Conservation (phyloP, 805 yeast genomes). For the Candida cerambycidarum region DNA sequence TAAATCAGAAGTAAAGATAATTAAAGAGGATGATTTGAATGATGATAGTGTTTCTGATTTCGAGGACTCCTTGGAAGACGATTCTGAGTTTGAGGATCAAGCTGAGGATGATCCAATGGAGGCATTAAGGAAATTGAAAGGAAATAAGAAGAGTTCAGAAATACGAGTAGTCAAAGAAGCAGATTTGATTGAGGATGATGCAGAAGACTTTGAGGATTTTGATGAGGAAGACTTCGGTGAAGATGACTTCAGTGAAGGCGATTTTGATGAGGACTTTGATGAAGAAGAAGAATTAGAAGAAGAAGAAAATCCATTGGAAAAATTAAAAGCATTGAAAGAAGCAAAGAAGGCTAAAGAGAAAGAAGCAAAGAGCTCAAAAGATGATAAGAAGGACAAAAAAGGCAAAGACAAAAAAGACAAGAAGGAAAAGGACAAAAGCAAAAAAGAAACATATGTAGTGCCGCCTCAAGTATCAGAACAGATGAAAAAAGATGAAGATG, state of each 20-base stretch:
- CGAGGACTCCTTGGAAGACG: background rate
- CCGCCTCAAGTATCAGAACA: slow-evolving; percentile 49
- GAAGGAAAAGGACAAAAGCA: slow-evolving; percentile 10
- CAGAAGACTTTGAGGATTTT: slow-evolving; percentile 14
- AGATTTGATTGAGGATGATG: slow-evolving; percentile 24
- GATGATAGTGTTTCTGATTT: slow-evolving; percentile 16
- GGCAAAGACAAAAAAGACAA: slow-evolving; percentile 11
- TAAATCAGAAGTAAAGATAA: slow-evolving; percentile 21
- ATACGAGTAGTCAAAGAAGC: slow-evolving; percentile 31
- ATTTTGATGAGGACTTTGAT: too few relatives aligned
- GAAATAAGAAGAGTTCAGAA: slow-evolving; percentile 10
- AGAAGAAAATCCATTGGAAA: slow-evolving; percentile 22
- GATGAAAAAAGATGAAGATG: slow-evolving; percentile 66
- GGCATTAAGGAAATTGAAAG: slow-evolving; percentile 18
- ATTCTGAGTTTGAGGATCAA: background rate
- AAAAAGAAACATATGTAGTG: slow-evolving; percentile 11
- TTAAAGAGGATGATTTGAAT: slow-evolving; percentile 31
- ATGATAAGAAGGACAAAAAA: background rate
- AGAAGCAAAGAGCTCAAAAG: background rate
- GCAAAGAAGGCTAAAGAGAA: slow-evolving; percentile 9
- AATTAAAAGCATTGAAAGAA: slow-evolving; percentile 21
- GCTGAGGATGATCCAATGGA: slow-evolving; percentile 27
- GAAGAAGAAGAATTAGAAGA: slow-evolving; percentile 21
- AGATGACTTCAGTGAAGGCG: slow-evolving; percentile 10
- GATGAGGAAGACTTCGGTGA: slow-evolving; percentile 14